Evolutionary conservation across 2,329 filamentous ascomycete species (phyloP).

Genomic region (Bipolaris bicolor): DNA sequence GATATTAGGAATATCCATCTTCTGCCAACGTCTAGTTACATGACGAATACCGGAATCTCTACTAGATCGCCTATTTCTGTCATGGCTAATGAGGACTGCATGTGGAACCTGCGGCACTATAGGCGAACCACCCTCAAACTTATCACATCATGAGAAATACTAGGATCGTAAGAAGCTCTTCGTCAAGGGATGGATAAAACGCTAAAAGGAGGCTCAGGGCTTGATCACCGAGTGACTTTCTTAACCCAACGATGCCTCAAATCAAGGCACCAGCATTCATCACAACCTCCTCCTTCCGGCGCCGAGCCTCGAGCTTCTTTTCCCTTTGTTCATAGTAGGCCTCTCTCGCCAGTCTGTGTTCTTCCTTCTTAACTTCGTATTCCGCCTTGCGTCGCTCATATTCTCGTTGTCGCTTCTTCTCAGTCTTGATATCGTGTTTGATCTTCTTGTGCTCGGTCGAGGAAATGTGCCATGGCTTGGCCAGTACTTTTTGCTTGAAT

Average conservation of each 20-base stretch:
- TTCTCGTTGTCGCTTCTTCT: constrained; percentile 48
- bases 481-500: constrained; percentile 58
- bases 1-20: too few relatives aligned
- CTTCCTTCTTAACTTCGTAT: constrained; percentile 41
- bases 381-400: constrained; percentile 43
- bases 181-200: neutral
- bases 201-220: neutral
- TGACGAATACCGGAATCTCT: too few relatives aligned
- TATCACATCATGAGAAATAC: too few relatives aligned
- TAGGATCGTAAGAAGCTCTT: too few relatives aligned
- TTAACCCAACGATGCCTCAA: constrained; percentile 8
- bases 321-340: constrained; percentile 40
- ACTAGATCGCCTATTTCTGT: too few relatives aligned
- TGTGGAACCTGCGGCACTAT: too few relatives aligned
- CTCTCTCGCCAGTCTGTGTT: constrained; percentile 40
- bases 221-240: too few relatives aligned
- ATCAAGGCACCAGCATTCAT: constrained; percentile 52
- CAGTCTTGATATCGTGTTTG: constrained; percentile 46
- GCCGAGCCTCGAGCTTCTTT: constrained; percentile 52
- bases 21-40: too few relatives aligned
- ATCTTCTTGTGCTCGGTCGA: constrained; percentile 53
- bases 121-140: too few relatives aligned
- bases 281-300: constrained; percentile 52
- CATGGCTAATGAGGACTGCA: too few relatives aligned
- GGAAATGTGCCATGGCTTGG: constrained; percentile 60